These are phyloP conservation scores for Vicia faba DNA, from an alignment of 306 rosid species.

Conservation along the genomic window DNA sequence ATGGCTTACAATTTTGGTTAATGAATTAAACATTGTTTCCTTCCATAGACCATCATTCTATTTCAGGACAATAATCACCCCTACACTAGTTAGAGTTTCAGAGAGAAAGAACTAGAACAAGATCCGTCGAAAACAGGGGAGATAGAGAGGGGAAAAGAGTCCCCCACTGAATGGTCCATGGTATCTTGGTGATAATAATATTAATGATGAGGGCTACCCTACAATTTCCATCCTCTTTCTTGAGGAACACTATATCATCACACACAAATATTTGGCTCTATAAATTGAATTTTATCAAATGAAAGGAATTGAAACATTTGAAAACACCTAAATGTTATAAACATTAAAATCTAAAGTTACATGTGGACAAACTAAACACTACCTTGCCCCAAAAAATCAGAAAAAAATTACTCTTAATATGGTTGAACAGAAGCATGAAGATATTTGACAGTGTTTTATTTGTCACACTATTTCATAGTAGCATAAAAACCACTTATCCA, in stretches of 20 bases:
- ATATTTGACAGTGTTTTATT: constrained; percentile 15
- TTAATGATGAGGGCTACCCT: too few relatives aligned
- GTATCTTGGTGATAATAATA: too few relatives aligned
- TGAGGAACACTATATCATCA: background rate
- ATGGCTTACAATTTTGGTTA: background rate
- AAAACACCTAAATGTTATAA: background rate
- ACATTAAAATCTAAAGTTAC: constrained; percentile 10
- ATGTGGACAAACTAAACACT: background rate
- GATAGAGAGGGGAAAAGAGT: background rate
- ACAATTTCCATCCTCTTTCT: too few relatives aligned
- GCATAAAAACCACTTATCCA: too few relatives aligned
- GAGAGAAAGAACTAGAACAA: background rate
- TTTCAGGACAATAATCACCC: background rate
- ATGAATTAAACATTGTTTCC: constrained; percentile 1
- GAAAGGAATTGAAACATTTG: constrained; percentile 6
- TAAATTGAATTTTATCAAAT: constrained; percentile 1
- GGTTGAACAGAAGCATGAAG: constrained; percentile 1
- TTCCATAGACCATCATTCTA: constrained; percentile 9
- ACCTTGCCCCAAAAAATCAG: background rate
- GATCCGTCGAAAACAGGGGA: background rate
- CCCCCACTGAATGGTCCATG: background rate
- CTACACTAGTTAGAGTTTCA: background rate
- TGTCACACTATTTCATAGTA: background rate
- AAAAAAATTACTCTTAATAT: background rate
- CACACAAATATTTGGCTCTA: constrained; percentile 7